These are phyloP conservation scores for Boletus vermiculosoides DNA, from an alignment of 768 basidiomycete genomes.

Conservation along the genomic window DNA sequence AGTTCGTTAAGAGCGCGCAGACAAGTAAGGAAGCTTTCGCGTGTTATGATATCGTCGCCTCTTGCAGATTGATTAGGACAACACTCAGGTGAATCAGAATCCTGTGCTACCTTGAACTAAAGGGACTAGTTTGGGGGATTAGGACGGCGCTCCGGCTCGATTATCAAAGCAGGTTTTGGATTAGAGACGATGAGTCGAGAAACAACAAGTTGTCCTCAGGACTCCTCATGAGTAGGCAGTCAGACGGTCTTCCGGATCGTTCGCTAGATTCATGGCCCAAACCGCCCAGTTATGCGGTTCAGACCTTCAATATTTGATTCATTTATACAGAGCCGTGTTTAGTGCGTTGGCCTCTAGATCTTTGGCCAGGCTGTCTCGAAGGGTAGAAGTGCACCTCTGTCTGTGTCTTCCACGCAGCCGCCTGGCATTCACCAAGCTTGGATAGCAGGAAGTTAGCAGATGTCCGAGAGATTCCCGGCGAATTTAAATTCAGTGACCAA, in stretches of 20 bases:
- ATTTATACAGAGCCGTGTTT: constrained; percentile 25
- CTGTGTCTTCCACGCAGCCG: constrained; percentile 30
- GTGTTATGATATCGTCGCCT: constrained; percentile 25
- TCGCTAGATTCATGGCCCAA: constrained; percentile 29
- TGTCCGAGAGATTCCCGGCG: background rate
- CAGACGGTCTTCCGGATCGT: constrained; percentile 24
- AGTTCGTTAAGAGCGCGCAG: constrained; percentile 12
- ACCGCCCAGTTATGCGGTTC: constrained; percentile 17
- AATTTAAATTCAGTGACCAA: constrained; percentile 8
- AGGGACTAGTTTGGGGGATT: constrained; percentile 15
- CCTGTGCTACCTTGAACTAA: constrained; percentile 21
- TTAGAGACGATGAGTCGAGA: background rate
- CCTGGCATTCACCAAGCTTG: constrained; percentile 30
- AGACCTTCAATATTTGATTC: constrained; percentile 26
- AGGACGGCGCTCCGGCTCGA: constrained; percentile 20
- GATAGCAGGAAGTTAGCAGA: background rate
- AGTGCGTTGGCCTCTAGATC: constrained; percentile 17
- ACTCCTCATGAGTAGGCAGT: constrained; percentile 25
- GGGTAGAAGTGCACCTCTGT: constrained; percentile 10
- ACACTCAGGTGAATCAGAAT: background rate
- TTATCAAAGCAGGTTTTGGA: constrained; percentile 17
- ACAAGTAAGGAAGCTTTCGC: constrained; percentile 15
- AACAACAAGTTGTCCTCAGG: constrained; percentile 4
- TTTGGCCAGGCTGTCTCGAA: constrained; percentile 13
- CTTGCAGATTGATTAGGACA: constrained; percentile 12